Conservation (phyloP, 352 stramenopile genomes). For the Phytophthora citrophthora region DNA sequence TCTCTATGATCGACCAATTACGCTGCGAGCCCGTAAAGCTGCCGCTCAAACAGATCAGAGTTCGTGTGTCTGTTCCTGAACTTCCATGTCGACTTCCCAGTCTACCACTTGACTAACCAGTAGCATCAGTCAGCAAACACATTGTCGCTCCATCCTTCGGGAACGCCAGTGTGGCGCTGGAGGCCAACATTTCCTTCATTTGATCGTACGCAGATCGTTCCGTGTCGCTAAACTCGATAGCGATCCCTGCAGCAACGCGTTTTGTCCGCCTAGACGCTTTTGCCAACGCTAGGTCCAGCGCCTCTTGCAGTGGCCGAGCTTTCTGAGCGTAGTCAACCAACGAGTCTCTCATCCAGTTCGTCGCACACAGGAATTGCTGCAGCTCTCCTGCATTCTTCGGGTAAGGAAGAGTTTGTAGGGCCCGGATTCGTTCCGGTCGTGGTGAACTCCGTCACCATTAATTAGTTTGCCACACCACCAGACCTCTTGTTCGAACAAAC, state of each 20-base stretch:
- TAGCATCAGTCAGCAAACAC: background rate
- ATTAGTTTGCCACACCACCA: background rate
- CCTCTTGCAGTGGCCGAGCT: background rate
- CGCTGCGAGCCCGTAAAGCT: conserved; percentile 3
- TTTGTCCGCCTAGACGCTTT: background rate
- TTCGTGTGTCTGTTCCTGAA: conserved; percentile 7
- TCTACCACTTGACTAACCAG: background rate
- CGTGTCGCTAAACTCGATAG: background rate
- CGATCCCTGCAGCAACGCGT: background rate
- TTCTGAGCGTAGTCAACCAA: background rate
- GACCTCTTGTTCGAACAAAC: too few species aligned
- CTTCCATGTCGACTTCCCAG: background rate
- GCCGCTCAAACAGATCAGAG: conserved; percentile 2
- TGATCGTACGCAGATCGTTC: background rate
- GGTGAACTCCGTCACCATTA: background rate
- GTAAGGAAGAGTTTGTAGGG: background rate
- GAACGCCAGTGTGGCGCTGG: background rate
- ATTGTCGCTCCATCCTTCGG: background rate
- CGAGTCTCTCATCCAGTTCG: conserved; percentile 1
- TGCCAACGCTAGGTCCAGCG: background rate
- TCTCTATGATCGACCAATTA: conserved; percentile 14
- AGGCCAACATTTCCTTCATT: background rate
- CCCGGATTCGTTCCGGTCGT: too few species aligned
- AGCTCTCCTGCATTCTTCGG: background rate
- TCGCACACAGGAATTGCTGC: background rate